A percentile compares a stretch with the other conserved stretches of the same genome.
Conservation (phyloP, 176 grass and related monocot genomes). For the Rhipidocladum racemiflorum region DNA sequence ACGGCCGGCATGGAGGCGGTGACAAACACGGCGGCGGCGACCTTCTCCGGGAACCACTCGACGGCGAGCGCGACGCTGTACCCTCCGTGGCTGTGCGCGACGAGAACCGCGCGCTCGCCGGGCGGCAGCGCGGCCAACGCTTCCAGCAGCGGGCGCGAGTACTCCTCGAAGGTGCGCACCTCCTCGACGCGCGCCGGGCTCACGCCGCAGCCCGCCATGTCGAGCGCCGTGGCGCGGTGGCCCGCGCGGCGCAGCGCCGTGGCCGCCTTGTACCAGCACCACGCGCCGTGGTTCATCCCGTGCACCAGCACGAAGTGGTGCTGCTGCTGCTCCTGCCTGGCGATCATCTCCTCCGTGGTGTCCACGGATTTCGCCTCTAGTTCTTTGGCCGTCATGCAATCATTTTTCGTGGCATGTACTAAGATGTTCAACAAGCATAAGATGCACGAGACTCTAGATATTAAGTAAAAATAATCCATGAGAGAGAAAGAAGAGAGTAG, state of each 20-base stretch:
- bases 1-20: constrained; percentile 20
- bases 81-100: constrained; percentile 41
- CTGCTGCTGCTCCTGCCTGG: not conserved
- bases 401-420: not conserved
- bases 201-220: constrained; percentile 38
- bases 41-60: constrained; percentile 29
- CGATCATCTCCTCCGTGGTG: not conserved
- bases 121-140: constrained; percentile 10
- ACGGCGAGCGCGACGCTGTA: constrained; percentile 30
- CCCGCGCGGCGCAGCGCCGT: not conserved
- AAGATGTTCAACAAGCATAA: not conserved
- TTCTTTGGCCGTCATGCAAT: no score
- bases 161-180: constrained; percentile 34
- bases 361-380: no score
- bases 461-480: no score
- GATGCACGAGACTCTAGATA: no score
- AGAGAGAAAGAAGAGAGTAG: no score
- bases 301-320: constrained; percentile 53
- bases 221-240: constrained; percentile 31
- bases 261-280: constrained; percentile 47
- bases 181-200: constrained; percentile 28
- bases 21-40: constrained; percentile 35
- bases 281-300: constrained; percentile 38
- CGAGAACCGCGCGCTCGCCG: constrained; percentile 21
- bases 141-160: constrained; percentile 23